phyloP scores from a whole-genome alignment of 2,329 filamentous ascomycete genomes.

The Ascochyta pisi region DNA sequence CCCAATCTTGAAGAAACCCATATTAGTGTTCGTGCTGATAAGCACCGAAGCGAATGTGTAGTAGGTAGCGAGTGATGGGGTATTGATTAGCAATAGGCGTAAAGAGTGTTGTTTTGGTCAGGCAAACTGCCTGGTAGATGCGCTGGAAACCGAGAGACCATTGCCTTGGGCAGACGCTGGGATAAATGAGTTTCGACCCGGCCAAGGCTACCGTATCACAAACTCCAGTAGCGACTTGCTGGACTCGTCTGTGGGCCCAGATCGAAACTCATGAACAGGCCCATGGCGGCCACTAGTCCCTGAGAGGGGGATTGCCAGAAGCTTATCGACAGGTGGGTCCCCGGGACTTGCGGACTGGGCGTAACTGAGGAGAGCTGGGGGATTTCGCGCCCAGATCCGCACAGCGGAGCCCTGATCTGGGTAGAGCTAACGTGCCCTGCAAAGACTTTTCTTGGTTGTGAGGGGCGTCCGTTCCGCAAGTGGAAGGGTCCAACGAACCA shows the following conservation, averaged over 20 bases:
- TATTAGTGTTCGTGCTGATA: slow-evolving; percentile 10
- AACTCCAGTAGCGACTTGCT: slow-evolving; percentile 12
- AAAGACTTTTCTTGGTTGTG: background rate
- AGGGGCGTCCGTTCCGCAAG: slow-evolving; percentile 1
- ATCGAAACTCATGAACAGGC: slow-evolving; percentile 10
- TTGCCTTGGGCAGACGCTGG: background rate
- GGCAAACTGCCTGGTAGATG: slow-evolving; percentile 6
- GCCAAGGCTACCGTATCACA: slow-evolving; percentile 7
- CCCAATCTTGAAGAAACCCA: slow-evolving; percentile 20
- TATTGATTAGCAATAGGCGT: background rate
- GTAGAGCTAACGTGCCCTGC: slow-evolving; percentile 1
- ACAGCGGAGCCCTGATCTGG: background rate
- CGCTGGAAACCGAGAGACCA: background rate
- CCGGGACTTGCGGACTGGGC: slow-evolving; percentile 7
- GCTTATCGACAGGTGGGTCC: slow-evolving; percentile 17
- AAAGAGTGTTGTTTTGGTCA: slow-evolving; percentile 7
- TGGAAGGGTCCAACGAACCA: slow-evolving; percentile 1
- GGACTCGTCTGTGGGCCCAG: slow-evolving; percentile 11
- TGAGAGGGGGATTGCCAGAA: slow-evolving; percentile 4
- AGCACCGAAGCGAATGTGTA: background rate
- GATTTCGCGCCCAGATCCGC: slow-evolving; percentile 7
- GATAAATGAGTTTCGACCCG: slow-evolving; percentile 1
- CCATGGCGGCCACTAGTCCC: slow-evolving; percentile 10
- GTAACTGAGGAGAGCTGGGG: slow-evolving; percentile 4
- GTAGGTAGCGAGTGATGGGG: slow-evolving; percentile 2